phyloP scores from a whole-genome alignment of 164 flowering plant genomes.

The Hamamelis virginiana region DNA sequence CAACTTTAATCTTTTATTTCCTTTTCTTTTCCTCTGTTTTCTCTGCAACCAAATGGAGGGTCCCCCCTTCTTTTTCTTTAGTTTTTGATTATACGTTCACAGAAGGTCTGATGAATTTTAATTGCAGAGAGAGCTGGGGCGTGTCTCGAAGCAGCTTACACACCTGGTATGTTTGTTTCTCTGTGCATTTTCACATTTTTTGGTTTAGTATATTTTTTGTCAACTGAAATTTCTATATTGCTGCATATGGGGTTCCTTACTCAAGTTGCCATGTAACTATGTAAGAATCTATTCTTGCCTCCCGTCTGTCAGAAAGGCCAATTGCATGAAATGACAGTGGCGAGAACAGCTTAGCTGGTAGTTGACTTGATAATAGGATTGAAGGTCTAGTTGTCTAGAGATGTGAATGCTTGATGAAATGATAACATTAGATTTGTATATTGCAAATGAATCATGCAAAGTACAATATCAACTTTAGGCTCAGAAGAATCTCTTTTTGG shows the following conservation, averaged over 20 bases:
- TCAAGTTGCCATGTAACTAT: no score
- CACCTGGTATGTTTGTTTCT: slow-evolving; percentile 25
- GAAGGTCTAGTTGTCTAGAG: no score
- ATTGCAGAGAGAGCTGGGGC: slow-evolving; percentile 49
- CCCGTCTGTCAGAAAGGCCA: no score
- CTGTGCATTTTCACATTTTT: not conserved
- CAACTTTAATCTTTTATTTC: not conserved
- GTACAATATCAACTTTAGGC: no score
- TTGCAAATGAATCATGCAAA: no score
- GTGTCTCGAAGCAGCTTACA: slow-evolving; percentile 41
- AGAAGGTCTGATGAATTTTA: slow-evolving; percentile 3
- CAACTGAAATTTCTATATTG: not conserved
- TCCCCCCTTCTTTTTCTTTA: not conserved
- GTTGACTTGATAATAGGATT: no score
- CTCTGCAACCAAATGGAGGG: not conserved
- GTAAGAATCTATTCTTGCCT: no score
- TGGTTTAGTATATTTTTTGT: not conserved
- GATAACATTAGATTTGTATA: no score
- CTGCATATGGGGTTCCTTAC: not conserved
- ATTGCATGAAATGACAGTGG: no score
- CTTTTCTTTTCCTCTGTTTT: not conserved
- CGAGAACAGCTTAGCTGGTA: no score
- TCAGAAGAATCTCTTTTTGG: no score
- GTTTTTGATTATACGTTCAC: not conserved
- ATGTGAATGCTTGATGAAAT: no score